These are phyloP conservation scores for Wickerhamiella occidentalis DNA, from an alignment of 805 yeast genomes.

Conservation along the genomic window DNA sequence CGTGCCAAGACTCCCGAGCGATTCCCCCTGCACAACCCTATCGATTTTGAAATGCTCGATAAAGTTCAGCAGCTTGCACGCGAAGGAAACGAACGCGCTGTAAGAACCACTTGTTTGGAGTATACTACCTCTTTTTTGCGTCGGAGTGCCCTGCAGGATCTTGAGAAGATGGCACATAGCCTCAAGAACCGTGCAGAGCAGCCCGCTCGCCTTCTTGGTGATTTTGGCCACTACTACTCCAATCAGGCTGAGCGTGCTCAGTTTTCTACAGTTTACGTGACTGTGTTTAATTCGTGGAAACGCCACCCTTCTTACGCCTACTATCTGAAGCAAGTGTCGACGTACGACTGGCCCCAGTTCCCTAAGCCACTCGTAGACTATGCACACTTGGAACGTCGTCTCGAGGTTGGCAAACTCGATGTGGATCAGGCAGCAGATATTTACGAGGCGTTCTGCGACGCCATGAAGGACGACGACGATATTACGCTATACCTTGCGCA, in stretches of 20 bases:
- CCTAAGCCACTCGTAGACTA: constrained; percentile 22
- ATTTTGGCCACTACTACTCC: constrained; percentile 27
- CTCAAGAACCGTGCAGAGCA: neutral
- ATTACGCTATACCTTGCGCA: constrained; percentile 23
- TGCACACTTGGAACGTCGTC: neutral
- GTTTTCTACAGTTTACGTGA: constrained; percentile 20
- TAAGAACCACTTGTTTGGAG: constrained; percentile 7
- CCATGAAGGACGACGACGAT: constrained; percentile 23
- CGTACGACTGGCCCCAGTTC: constrained; percentile 14
- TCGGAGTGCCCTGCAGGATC: constrained; percentile 8
- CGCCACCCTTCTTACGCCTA: constrained; percentile 21
- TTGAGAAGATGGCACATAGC: constrained; percentile 10
- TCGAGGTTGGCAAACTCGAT: constrained; percentile 14
- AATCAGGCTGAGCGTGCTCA: constrained; percentile 19
- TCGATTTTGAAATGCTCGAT: constrained; percentile 7
- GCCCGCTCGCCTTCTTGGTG: constrained; percentile 16
- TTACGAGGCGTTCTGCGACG: constrained; percentile 20
- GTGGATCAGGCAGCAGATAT: constrained; percentile 22
- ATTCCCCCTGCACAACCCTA: constrained; percentile 10
- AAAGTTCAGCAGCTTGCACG: neutral
- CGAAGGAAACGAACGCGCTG: constrained; percentile 12
- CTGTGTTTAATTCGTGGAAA: constrained; percentile 26
- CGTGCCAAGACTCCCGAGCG: constrained; percentile 11
- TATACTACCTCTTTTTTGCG: constrained; percentile 10
- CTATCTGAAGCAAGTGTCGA: constrained; percentile 16